A percentile compares a stretch with the other conserved stretches of the same genome.
phyloP scores from a whole-genome alignment of 805 yeast genomes.

The Metschnikowia chrysomelidarum region DNA sequence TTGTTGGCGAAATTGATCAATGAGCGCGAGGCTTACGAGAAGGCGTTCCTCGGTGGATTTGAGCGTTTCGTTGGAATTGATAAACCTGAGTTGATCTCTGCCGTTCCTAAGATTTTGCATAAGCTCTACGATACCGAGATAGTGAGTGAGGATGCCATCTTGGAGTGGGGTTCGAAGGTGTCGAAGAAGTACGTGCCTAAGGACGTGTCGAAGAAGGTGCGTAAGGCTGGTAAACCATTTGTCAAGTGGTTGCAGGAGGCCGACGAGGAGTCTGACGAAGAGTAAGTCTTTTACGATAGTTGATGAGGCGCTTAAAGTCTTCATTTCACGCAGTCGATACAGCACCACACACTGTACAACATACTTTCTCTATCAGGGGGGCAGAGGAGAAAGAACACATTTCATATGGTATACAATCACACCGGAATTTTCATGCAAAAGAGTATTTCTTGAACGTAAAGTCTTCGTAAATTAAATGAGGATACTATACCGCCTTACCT shows the following conservation, averaged over 20 bases:
- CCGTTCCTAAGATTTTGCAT: slow-evolving; percentile 79
- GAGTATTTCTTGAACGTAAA: no score
- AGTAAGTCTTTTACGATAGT: no score
- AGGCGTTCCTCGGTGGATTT: slow-evolving; percentile 90
- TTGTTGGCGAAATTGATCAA: slow-evolving; percentile 75
- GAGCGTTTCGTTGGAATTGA: slow-evolving; percentile 89
- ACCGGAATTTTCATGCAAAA: no score
- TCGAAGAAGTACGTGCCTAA: slow-evolving; percentile 93
- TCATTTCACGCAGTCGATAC: no score
- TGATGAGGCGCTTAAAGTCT: no score
- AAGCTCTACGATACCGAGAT: slow-evolving; percentile 81
- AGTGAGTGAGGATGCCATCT: slow-evolving; percentile 75
- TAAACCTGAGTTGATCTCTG: slow-evolving; percentile 63
- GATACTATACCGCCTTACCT: no score
- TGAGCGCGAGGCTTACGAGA: slow-evolving; percentile 64
- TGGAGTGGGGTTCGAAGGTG: slow-evolving; percentile 85
- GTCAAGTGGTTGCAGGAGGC: slow-evolving; percentile 94
- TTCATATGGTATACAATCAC: no score
- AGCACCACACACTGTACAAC: no score
- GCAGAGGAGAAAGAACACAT: no score
- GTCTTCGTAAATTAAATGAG: no score
- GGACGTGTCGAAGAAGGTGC: slow-evolving; percentile 87
- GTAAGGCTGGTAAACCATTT: slow-evolving; percentile 95
- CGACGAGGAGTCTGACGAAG: slow-evolving; percentile 74
- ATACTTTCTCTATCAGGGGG: no score